phyloP scores from a whole-genome alignment of 768 basidiomycete genomes.

The Cystobasidium ongulense region DNA sequence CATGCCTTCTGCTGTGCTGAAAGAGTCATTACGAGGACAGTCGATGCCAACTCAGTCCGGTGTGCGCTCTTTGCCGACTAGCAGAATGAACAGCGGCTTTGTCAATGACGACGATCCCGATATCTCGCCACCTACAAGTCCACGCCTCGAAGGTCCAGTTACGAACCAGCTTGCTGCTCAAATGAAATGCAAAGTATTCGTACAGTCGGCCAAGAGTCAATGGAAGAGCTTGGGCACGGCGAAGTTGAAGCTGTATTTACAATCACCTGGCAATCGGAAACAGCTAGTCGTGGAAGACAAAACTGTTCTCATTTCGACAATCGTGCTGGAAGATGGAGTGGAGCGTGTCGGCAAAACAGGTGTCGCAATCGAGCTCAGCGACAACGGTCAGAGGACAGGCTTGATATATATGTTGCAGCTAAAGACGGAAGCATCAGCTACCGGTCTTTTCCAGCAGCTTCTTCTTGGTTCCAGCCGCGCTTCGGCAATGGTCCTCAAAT shows the following conservation, averaged over 20 bases:
- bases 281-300: constrained; percentile 88
- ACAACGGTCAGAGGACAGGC: constrained; percentile 81
- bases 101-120: constrained; percentile 35
- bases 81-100: constrained; percentile 23
- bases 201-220: constrained; percentile 83
- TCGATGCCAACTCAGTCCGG: neutral
- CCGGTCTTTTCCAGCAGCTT: constrained; percentile 74
- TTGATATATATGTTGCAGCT: constrained; percentile 72
- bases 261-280: constrained; percentile 79
- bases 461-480: constrained; percentile 47
- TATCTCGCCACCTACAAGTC: constrained; percentile 75
- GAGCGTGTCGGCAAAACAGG: constrained; percentile 98
- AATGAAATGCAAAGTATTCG: constrained; percentile 97
- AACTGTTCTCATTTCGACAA: constrained; percentile 80
- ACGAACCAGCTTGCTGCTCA: constrained; percentile 71
- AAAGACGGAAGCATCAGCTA: constrained; percentile 76
- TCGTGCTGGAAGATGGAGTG: constrained; percentile 89
- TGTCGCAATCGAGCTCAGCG: constrained; percentile 88
- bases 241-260: constrained; percentile 73
- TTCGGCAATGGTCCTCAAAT: constrained; percentile 11
- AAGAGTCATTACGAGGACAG: constrained; percentile 27
- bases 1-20: constrained; percentile 28
- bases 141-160: constrained; percentile 55
- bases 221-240: constrained; percentile 93
- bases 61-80: constrained; percentile 7